Conservation (phyloP, 179 eudicot genomes). For the Corrigiola litoralis region DNA sequence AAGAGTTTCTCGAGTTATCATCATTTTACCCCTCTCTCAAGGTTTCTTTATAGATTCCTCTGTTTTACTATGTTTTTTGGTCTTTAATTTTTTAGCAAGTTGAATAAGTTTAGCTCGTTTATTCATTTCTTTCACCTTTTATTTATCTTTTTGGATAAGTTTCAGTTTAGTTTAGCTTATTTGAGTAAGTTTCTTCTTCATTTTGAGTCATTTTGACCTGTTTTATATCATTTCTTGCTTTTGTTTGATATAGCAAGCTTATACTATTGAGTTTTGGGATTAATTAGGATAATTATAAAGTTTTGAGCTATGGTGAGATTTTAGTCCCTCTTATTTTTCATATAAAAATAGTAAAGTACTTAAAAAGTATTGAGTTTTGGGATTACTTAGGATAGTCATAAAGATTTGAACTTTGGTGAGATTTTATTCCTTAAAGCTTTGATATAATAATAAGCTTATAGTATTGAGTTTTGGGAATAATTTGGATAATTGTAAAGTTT, state of each 20-base stretch:
- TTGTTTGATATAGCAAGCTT: no score
- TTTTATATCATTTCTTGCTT: not conserved
- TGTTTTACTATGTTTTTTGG: slow-evolving; percentile 1
- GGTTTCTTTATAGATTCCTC: slow-evolving; percentile 3
- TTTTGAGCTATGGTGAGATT: no score
- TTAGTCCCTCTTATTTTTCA: not conserved
- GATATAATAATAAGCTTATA: no score
- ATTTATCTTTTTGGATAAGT: slow-evolving; percentile 13
- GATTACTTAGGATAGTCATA: not conserved
- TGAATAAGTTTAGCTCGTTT: not conserved
- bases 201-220: slow-evolving; percentile 7
- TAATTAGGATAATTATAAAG: no score
- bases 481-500: not conserved
- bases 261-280: no score
- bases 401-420: slow-evolving; percentile 1
- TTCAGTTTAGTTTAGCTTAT: not conserved
- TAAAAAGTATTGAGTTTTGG: not conserved
- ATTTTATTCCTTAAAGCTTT: no score
- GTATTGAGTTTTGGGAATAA: not conserved
- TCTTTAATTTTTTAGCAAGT: not conserved
- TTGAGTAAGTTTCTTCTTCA: not conserved
- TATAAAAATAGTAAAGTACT: not conserved
- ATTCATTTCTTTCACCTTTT: not conserved
- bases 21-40: slow-evolving; percentile 20
- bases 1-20: slow-evolving; percentile 21